Evolutionary conservation across 768 basidiomycete species (phyloP).

Genomic region (Termitomyces sp.): DNA sequence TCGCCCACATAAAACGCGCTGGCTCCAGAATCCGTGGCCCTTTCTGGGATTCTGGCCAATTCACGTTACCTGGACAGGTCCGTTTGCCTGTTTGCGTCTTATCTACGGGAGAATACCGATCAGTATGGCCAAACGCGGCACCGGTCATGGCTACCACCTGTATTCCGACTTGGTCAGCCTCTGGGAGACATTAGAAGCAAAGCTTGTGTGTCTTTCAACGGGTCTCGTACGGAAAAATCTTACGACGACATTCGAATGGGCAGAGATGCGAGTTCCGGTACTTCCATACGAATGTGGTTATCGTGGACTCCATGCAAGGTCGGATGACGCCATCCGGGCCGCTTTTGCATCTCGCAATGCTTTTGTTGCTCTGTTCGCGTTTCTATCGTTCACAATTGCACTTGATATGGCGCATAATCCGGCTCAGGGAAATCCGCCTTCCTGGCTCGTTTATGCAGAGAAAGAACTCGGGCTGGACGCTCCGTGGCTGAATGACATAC

Average conservation of each 20-base stretch:
- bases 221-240: not conserved
- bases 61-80: not conserved
- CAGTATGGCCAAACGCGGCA: not conserved
- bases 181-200: slow-evolving; percentile 1
- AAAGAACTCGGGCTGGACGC: not conserved
- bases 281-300: not conserved
- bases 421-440: not conserved
- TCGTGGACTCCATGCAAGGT: not conserved
- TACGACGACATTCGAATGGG: not conserved
- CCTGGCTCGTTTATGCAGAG: slow-evolving; percentile 2
- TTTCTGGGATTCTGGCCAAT: slow-evolving; percentile 7
- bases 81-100: not conserved
- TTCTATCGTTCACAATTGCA: slow-evolving; percentile 3
- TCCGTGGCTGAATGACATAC: not conserved
- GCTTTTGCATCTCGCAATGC: not conserved
- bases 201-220: not conserved
- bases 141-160: not conserved
- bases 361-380: not conserved
- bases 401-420: not conserved
- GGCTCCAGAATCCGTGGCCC: not conserved
- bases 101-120: not conserved
- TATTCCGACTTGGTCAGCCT: not conserved
- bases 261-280: not conserved
- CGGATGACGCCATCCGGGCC: not conserved
- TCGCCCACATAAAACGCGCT: slow-evolving; percentile 1